phyloP scores from a whole-genome alignment of 2,329 filamentous ascomycete species.

The Akanthomyces dipterigenus region DNA sequence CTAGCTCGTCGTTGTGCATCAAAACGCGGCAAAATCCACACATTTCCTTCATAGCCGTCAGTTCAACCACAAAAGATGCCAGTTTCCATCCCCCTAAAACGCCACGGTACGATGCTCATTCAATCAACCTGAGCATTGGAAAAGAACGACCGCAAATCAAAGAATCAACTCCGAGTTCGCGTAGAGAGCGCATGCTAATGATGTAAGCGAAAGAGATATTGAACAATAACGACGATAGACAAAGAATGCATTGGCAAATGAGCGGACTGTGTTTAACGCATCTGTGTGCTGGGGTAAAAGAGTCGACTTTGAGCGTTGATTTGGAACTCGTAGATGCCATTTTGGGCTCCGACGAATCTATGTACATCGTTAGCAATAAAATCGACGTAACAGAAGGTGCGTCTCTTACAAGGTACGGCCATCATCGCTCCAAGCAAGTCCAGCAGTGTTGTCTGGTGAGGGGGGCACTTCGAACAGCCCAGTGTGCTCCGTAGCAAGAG shows the following conservation, averaged over 20 bases:
- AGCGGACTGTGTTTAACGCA: slow-evolving; percentile 35
- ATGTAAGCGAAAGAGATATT: background rate
- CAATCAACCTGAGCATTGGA: background rate
- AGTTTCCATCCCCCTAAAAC: background rate
- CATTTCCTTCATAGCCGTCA: background rate
- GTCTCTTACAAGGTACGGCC: slow-evolving; percentile 50
- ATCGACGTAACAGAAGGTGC: background rate
- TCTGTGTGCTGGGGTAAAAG: slow-evolving; percentile 46
- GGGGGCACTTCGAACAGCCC: slow-evolving; percentile 37
- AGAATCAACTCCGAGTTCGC: background rate
- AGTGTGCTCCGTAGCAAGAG: slow-evolving; percentile 26
- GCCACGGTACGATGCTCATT: background rate
- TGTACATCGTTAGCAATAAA: slow-evolving; percentile 16
- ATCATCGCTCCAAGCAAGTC: slow-evolving; percentile 56
- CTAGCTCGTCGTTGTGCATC: background rate
- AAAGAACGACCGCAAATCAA: background rate
- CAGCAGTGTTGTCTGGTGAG: slow-evolving; percentile 52
- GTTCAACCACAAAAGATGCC: background rate
- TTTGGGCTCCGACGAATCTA: slow-evolving; percentile 59
- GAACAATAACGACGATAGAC: background rate
- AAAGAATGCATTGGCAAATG: background rate
- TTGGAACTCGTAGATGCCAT: slow-evolving; percentile 69
- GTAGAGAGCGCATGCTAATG: slow-evolving; percentile 10
- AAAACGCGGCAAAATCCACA: background rate
- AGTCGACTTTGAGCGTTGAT: slow-evolving; percentile 59